Conservation (phyloP, 306 rosid genomes). For the Datisca glomerata region DNA sequence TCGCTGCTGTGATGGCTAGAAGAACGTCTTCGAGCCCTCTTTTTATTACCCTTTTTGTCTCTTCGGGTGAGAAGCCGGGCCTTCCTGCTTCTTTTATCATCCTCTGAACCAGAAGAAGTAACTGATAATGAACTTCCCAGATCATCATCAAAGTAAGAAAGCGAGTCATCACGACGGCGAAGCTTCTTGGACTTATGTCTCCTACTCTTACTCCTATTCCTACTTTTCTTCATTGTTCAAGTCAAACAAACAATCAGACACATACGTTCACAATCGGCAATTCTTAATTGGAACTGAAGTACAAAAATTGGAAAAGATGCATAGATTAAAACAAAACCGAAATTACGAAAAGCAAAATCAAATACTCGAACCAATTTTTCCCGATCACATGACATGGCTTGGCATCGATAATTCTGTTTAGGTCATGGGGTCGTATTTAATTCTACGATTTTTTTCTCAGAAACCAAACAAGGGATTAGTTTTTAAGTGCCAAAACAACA, state of each 20-base stretch:
- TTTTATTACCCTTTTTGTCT: constrained; percentile 36
- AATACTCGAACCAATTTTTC: background rate
- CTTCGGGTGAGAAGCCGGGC: constrained; percentile 31
- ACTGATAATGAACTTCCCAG: constrained; percentile 25
- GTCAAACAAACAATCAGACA: constrained; percentile 15
- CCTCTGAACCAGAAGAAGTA: constrained; percentile 44
- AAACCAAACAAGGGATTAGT: background rate
- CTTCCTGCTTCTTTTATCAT: constrained; percentile 32
- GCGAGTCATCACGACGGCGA: constrained; percentile 31
- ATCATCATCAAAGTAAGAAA: constrained; percentile 36
- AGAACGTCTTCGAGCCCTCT: constrained; percentile 33
- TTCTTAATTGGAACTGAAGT: background rate
- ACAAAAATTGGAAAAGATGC: background rate
- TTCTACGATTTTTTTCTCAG: background rate
- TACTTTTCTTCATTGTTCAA: constrained; percentile 30
- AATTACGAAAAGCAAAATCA: background rate
- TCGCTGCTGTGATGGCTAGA: constrained; percentile 31
- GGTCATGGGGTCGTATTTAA: background rate
- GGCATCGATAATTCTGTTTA: too few relatives aligned
- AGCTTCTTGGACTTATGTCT: constrained; percentile 56
- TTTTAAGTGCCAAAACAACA: background rate
- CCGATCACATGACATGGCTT: too few relatives aligned
- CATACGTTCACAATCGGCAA: too few relatives aligned
- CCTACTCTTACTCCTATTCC: constrained; percentile 28
- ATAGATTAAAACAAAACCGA: background rate